phyloP scores from a whole-genome alignment of 768 basidiomycete genomes.

The Aureoboletus auriporus region DNA sequence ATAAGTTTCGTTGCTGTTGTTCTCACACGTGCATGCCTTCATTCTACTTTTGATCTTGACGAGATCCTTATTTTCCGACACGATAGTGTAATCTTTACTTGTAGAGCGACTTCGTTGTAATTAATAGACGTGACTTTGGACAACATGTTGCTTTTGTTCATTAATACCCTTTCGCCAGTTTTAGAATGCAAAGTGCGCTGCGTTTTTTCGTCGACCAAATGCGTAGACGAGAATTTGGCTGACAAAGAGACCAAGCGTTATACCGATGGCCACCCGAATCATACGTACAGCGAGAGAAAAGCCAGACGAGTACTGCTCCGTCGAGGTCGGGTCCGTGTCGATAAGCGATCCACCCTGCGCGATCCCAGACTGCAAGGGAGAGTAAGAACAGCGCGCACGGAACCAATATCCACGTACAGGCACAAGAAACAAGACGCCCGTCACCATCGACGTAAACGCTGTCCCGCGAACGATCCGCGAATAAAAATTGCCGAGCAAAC shows the following conservation, averaged over 20 bases:
- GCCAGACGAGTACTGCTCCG: slow-evolving; percentile 62
- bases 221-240: slow-evolving; percentile 76
- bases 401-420: slow-evolving; percentile 52
- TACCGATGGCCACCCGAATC: slow-evolving; percentile 82
- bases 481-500: slow-evolving; percentile 78
- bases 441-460: slow-evolving; percentile 89
- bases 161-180: not conserved
- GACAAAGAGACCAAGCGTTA: slow-evolving; percentile 80
- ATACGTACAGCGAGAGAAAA: slow-evolving; percentile 78
- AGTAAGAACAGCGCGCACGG: slow-evolving; percentile 10
- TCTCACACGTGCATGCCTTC: slow-evolving; percentile 8
- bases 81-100: slow-evolving; percentile 27
- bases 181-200: slow-evolving; percentile 73
- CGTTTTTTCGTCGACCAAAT: slow-evolving; percentile 68
- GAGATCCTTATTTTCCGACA: slow-evolving; percentile 17
- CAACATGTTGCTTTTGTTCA: not conserved
- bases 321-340: slow-evolving; percentile 47
- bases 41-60: slow-evolving; percentile 14
- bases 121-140: slow-evolving; percentile 21
- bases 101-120: slow-evolving; percentile 30
- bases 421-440: slow-evolving; percentile 86
- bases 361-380: slow-evolving; percentile 57
- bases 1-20: slow-evolving; percentile 24
- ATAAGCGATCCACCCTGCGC: slow-evolving; percentile 71
- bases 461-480: slow-evolving; percentile 73